Percentiles rank a stretch among this genome's conserved stretches.
phyloP scores from a whole-genome alignment of 2,329 filamentous ascomycete species.

The Hymenoscyphus fructigenus region DNA sequence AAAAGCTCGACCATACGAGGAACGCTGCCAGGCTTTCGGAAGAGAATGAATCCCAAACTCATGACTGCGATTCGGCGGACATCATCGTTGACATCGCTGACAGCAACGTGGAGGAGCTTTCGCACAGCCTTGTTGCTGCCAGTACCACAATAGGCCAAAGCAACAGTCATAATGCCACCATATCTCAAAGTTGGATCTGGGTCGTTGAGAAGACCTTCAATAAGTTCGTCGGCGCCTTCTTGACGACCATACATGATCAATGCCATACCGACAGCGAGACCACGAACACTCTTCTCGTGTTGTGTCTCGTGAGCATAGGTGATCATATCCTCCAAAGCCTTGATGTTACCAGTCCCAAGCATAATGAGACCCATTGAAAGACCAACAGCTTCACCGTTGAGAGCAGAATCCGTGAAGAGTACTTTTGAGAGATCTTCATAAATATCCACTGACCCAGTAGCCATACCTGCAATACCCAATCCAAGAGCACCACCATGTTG shows the following conservation, averaged over 20 bases:
- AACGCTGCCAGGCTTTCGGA: constrained; percentile 95
- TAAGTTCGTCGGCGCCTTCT: constrained; percentile 90
- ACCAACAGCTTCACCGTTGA: constrained; percentile 95
- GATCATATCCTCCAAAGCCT: constrained; percentile 93
- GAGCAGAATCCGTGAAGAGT: constrained; percentile 87
- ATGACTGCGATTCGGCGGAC: constrained; percentile 95
- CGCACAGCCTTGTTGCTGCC: constrained; percentile 98
- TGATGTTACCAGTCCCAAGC: constrained; percentile 95
- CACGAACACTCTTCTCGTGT: constrained; percentile 97
- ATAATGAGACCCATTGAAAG: constrained; percentile 97
- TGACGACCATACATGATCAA: constrained; percentile 97
- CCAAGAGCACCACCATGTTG: constrained; percentile 95
- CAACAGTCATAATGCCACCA: constrained; percentile 98
- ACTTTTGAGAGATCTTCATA: constrained; percentile 89
- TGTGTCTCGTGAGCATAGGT: constrained; percentile 97
- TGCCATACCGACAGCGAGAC: constrained; percentile 93
- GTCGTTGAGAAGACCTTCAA: constrained; percentile 89
- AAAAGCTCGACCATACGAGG: constrained; percentile 98
- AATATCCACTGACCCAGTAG: constrained; percentile 83
- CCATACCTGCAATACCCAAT: constrained; percentile 96
- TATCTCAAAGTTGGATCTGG: constrained; percentile 92
- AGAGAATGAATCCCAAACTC: constrained; percentile 96
- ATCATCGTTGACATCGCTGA: constrained; percentile 97
- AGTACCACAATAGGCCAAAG: constrained; percentile 93
- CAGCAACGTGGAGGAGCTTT: constrained; percentile 90